Base-by-base conservation (phyloP, 768 basidiomycete genomes). In the Tephrocybe rancida region DNA sequence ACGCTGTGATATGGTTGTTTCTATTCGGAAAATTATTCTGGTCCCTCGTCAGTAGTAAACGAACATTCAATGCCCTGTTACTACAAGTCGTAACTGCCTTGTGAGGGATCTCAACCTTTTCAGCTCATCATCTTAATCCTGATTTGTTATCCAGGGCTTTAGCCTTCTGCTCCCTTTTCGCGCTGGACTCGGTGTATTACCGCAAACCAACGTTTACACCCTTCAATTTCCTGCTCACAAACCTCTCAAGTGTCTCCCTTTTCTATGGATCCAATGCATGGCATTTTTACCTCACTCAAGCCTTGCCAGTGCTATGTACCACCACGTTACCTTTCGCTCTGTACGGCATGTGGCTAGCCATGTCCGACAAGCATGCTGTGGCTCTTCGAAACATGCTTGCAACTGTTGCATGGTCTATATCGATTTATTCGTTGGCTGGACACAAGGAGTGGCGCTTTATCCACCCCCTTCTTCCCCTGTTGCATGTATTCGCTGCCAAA, bases 361-460 rank as follows among this genome's bases (percentile, higher is more conserved):
- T 72, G 30, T 60, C 50, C 14, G 59, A 61, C 22, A 58, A 58
- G 22, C 65, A 66, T 41, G 60, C 73, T 44, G 59, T 61, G 3
- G 66, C 71, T 2, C 56, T 79, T 22, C 69, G 61, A 38, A 74
- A 71, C 18, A 76, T 93, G 64, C 67, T 84, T 0, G 72, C 69
- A 2, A 70, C 77, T 22, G 59, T 88, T 1, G 56, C 72, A 18
- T 92, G 90, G 87, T 85, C 88, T 0, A 66, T 87, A 26, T 62
- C 64, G 2, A 66, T 88, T 5, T 94, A 92, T 66, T 98, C 96
- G 7, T 56, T 89, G 3, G 79, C 90, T 1, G 87, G 89, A 1
- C 97, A 99, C 74, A 98, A 98, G 63, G 97, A 99, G 76, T 98
- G 95, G 94, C 81, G 97, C 7, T 98, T 99, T 73, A 73, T 98